Evolutionary conservation across 2,329 filamentous ascomycete species (phyloP), one percentile per base, ranked within the genome.

Genomic region (Xylariaceae sp.): DNA sequence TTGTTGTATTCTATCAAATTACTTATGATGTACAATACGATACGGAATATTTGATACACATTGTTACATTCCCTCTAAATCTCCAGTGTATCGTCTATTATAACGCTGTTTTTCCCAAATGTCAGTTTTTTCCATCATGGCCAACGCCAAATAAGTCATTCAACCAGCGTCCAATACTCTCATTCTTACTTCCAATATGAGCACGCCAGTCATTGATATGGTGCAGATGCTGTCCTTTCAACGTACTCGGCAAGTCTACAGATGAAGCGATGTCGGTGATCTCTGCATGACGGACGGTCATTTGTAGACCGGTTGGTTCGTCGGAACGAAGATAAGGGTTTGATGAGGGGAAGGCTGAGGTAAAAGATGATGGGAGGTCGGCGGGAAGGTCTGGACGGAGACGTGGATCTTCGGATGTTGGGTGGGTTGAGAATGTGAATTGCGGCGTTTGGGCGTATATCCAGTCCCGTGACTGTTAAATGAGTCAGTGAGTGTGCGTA

Each of bases 381-480:
- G 80, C 14, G 12, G 54, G 49, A 15, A 50, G 32, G 17, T 52
- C 59, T 1, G 81, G 80, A 36, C 82, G 72, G 51, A 76, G 68
- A 48, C 83, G 71, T 48, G 80, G 72, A 68, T 87, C 75, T 39
- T 82, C 73, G 55, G 82, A 73, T 54, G 76, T 77, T 35, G 85
- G 69, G 65, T 79, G 71, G 3, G 79, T 83, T 3, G 81, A 82
- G 58, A 92, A 83, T 7, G 78, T 82, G 66, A 96, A 96, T 48
- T 85, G 85, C 1, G 91, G 91, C 2, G 91, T 96, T 70, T 96
- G 90, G 2, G 81, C 81, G 68, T 86, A 96, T 50, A 86, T 86
- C 90, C 90, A 96, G 11, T 83, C 80, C 3, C 71, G 68, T 0
- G 83, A 85, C 77, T 83, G 56, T 35, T 60, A 43, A n/a, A n/a